Base-by-base conservation (phyloP, 2,329 filamentous ascomycete species). In the Aureobasidium subglaciale region DNA sequence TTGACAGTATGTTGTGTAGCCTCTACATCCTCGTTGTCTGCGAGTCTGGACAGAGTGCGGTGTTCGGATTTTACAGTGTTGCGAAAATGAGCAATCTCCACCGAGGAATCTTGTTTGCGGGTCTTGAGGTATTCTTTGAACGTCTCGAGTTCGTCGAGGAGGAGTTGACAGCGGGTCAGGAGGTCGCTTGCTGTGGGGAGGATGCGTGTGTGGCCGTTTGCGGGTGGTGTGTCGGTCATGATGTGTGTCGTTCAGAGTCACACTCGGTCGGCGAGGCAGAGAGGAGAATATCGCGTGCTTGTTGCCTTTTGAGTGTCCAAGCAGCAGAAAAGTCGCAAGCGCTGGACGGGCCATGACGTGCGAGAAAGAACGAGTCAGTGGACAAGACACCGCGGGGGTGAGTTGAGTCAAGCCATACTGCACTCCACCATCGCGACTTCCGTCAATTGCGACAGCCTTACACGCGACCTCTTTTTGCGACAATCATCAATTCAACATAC, bases 1-100 rank as follows among this genome's bases (percentile, higher is more conserved):
- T 79, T 75, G 42, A 86, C 71, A 25, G 79, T 77, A 64, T 86
- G 81, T n/a, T 74, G 65, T 6, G 56, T 55, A 13, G 56, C 34
- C 8, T 43, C 18, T 30, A 18, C 34, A n/a, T 57, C 53, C 2
- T 48, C 30, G 8, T 37, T 34, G n/a, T 42, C 35, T 64, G 57
- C 42, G 2, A 70, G 58, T 18, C 65, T 59, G 29, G 67, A 62
- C 11, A 71, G 60, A 61, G 67, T 67, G 16, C 43, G 59, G 13
- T 66, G 49, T 56, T 71, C 69, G 1, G 69, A 69, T 30, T 63
- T 63, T n/a, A 71, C 63, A 8, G 63, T 67, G 41, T 63, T 61
- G 25, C 64, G 60, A 58, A 69, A 71, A 38, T 66, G 63, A 13
- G 63, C 63, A 27, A 70, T 50, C 55, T 70, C 68, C 56, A 70